A percentile compares a stretch with the other conserved stretches of the same genome.
Evolutionary conservation across 257 asterid species (phyloP).

Genomic region (Misopates orontium): DNA sequence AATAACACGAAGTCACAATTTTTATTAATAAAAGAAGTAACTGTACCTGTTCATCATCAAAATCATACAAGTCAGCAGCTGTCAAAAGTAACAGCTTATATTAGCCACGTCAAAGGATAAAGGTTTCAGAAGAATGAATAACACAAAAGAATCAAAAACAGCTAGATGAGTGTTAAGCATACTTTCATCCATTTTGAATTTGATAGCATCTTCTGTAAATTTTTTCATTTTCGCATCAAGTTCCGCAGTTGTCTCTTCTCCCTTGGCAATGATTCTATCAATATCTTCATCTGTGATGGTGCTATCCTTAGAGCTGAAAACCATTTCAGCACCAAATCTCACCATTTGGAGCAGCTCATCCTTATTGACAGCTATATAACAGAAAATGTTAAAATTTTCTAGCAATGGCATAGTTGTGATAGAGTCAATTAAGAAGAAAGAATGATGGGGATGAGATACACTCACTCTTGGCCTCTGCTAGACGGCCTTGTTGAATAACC

Average conservation of each 20-base stretch:
- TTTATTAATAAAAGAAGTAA: conserved; percentile 17
- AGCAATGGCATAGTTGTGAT: conserved; percentile 8
- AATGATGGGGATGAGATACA: conserved; percentile 16
- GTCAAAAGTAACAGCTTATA: conserved; percentile 35
- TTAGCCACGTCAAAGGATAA: conserved; percentile 34
- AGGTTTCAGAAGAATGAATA: conserved; percentile 14
- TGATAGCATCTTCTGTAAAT: conserved; percentile 98
- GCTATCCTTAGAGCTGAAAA: conserved; percentile 98
- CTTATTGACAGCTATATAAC: conserved; percentile 85
- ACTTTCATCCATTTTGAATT: conserved; percentile 97
- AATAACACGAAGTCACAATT: background rate
- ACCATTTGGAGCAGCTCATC: conserved; percentile 99
- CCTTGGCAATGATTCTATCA: conserved; percentile 96
- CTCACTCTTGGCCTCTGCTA: conserved; percentile 94
- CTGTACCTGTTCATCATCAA: conserved; percentile 85
- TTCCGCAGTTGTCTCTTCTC: conserved; percentile 99
- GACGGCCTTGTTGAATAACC: conserved; percentile 98
- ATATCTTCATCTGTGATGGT: conserved; percentile 99
- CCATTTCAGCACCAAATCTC: conserved; percentile 99
- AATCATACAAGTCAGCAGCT: conserved; percentile 98
- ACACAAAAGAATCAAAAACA: conserved; percentile 11
- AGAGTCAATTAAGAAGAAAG: conserved; percentile 10
- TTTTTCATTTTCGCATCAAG: conserved; percentile 99
- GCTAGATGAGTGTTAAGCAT: conserved; percentile 34
- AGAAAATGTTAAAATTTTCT: conserved; percentile 11